These are phyloP conservation scores for Polytrichum formosum DNA, from an alignment of 225 moss, liverwort and hornwort genomes.

Conservation along the genomic window DNA sequence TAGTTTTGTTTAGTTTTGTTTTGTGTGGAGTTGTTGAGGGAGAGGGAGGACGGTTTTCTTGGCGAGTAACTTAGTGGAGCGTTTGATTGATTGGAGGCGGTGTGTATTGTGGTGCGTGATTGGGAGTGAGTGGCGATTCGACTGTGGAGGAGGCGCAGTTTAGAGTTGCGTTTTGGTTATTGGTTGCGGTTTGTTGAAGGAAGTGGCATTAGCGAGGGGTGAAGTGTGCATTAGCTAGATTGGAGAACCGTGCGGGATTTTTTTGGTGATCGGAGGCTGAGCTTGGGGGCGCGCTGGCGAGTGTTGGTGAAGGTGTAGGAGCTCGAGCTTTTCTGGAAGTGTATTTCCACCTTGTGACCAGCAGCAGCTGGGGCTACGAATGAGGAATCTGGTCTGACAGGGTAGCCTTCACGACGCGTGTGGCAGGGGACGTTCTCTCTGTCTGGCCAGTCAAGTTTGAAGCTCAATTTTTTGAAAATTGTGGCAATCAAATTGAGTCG, in stretches of 20 bases:
- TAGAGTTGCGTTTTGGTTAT: conserved; percentile 15
- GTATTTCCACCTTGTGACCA: not conserved
- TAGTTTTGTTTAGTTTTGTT: not conserved
- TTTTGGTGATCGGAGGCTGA: too few relatives aligned
- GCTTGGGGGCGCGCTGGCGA: conserved; percentile 1
- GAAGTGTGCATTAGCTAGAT: conserved; percentile 7
- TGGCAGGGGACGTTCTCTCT: conserved; percentile 1
- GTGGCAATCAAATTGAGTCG: too few relatives aligned
- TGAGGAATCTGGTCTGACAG: not conserved
- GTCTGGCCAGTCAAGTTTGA: not conserved
- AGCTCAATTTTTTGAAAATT: not conserved
- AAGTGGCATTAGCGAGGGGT: conserved; percentile 6
- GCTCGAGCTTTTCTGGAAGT: not conserved
- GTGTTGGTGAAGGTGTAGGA: not conserved
- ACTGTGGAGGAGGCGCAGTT: conserved; percentile 11
- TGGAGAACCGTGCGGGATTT: too few relatives aligned
- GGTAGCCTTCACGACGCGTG: not conserved
- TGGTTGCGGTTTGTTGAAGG: conserved; percentile 11
- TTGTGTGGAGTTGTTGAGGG: not conserved
- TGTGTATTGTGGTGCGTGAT: conserved; percentile 25
- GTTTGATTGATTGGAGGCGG: conserved; percentile 5
- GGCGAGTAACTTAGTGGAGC: too few relatives aligned
- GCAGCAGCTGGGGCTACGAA: not conserved
- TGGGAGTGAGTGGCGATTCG: conserved; percentile 26
- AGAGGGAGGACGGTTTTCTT: not conserved